Evolutionary conservation across 2,329 filamentous ascomycete genomes (phyloP).

Genomic region (Alternaria burnsii): DNA sequence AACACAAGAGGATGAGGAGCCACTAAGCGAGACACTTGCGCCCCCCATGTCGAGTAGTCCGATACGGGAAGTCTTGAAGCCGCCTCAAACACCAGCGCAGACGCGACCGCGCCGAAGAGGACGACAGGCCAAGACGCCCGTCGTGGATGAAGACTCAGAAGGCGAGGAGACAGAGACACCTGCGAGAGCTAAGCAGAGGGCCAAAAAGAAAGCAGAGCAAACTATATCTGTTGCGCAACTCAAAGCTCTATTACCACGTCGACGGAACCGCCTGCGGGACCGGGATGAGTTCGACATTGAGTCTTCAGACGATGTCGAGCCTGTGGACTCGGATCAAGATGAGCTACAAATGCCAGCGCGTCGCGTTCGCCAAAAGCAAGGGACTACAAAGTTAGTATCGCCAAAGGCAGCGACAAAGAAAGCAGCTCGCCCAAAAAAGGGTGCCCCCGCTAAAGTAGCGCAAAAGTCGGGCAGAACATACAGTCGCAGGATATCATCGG

Average conservation of each 20-base stretch:
- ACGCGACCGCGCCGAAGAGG: slow-evolving; percentile 29
- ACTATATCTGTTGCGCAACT: slow-evolving; percentile 55
- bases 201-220: slow-evolving; percentile 39
- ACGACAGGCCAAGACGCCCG: slow-evolving; percentile 24
- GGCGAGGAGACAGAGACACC: slow-evolving; percentile 35
- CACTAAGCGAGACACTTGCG: slow-evolving; percentile 54
- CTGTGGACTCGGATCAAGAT: slow-evolving; percentile 52
- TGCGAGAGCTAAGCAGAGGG: slow-evolving; percentile 25
- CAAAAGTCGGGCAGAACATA: slow-evolving; percentile 44
- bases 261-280: slow-evolving; percentile 44
- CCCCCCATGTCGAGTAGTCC: slow-evolving; percentile 56
- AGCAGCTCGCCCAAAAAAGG: slow-evolving; percentile 33
- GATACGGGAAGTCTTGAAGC: slow-evolving; percentile 29
- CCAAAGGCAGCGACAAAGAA: slow-evolving; percentile 42
- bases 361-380: slow-evolving; percentile 29
- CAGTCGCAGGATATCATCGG: slow-evolving; percentile 48
- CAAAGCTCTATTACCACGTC: slow-evolving; percentile 56
- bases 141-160: slow-evolving; percentile 34
- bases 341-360: slow-evolving; percentile 49
- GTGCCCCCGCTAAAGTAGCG: slow-evolving; percentile 22
- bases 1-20: slow-evolving; percentile 37
- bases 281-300: slow-evolving; percentile 54
- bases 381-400: slow-evolving; percentile 26
- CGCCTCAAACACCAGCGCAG: slow-evolving; percentile 23
- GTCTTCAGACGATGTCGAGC: slow-evolving; percentile 45